phyloP scores from a whole-genome alignment of 805 yeast species.

The Candida verbasci region DNA sequence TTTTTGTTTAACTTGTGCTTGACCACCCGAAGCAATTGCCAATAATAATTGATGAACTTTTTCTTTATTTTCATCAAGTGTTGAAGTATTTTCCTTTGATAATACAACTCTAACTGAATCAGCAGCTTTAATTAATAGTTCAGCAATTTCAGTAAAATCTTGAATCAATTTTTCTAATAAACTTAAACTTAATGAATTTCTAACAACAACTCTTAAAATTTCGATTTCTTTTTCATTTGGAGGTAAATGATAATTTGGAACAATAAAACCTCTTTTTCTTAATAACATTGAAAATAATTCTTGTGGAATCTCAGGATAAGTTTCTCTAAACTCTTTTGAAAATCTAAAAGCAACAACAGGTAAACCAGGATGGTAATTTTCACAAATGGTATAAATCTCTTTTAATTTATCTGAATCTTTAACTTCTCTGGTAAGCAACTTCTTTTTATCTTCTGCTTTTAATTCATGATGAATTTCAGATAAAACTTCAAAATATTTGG shows the following conservation, averaged over 20 bases:
- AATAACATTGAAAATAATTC: constrained; percentile 65
- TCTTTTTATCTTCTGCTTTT: constrained; percentile 17
- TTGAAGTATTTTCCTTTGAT: constrained; percentile 8
- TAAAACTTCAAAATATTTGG: constrained; percentile 65
- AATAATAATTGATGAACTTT: constrained; percentile 46
- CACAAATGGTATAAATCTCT: constrained; percentile 22
- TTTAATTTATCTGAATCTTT: constrained; percentile 4
- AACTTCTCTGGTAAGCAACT: constrained; percentile 15
- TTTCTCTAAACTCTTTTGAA: constrained; percentile 48
- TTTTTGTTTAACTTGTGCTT: constrained; percentile 28
- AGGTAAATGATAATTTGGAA: constrained; percentile 87
- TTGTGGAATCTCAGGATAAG: constrained; percentile 82
- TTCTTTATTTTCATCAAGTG: constrained; percentile 22
- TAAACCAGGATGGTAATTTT: constrained; percentile 63
- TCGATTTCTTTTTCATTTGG: constrained; percentile 53
- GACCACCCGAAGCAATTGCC: constrained; percentile 55
- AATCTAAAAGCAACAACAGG: constrained; percentile 89
- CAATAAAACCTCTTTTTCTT: constrained; percentile 78
- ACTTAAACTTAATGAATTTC: constrained; percentile 60
- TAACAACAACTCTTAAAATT: constrained; percentile 79
- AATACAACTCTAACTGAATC: constrained; percentile 32
- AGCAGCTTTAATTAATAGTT: constrained; percentile 48
- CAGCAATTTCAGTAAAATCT: constrained; percentile 51
- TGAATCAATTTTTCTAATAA: constrained; percentile 60
- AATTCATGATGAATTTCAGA: constrained; percentile 70